These are phyloP conservation scores for Sodiomyces alkalinus DNA, from an alignment of 2,329 filamentous ascomycete genomes.

Conservation along the genomic window DNA sequence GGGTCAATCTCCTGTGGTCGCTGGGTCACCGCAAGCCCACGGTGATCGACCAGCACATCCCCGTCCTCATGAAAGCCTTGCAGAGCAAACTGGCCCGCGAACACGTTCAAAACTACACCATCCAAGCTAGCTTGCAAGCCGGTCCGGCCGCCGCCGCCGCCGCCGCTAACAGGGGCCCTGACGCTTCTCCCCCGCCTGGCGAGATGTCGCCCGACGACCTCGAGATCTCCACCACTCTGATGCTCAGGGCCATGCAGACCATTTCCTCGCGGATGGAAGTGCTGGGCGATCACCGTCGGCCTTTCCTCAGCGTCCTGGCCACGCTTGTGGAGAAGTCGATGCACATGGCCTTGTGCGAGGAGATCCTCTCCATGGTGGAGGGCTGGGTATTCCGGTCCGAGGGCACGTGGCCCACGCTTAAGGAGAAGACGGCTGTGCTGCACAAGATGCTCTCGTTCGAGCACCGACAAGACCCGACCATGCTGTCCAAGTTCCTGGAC, in stretches of 20 bases:
- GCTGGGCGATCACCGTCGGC: conserved; percentile 76
- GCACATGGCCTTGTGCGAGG: conserved; percentile 74
- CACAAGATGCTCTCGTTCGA: conserved; percentile 98
- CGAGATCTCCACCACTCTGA: conserved; percentile 77
- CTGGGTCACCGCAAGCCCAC: conserved; percentile 71
- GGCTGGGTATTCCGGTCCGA: conserved; percentile 91
- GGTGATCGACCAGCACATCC: conserved; percentile 80
- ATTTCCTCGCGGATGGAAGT: conserved; percentile 85
- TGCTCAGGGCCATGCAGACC: conserved; percentile 90
- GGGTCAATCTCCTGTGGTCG: conserved; percentile 88
- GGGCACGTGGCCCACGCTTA: conserved; percentile 90
- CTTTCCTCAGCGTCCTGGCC: conserved; percentile 88
- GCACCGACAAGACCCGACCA: conserved; percentile 62
- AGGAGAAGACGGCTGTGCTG: conserved; percentile 97
- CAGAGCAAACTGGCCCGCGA: conserved; percentile 86
- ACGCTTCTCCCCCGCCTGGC: conserved; percentile 31
- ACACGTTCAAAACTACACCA: conserved; percentile 65
- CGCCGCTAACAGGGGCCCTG: conserved; percentile 28
- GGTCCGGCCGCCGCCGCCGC: conserved; percentile 18
- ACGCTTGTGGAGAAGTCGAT: conserved; percentile 91
- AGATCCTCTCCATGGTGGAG: conserved; percentile 88
- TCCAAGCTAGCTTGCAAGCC: conserved; percentile 36
- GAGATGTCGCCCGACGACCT: conserved; percentile 63
- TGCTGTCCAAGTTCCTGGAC: conserved; percentile 86
- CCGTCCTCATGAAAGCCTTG: conserved; percentile 80